These are phyloP conservation scores for Cornus controversa DNA, from an alignment of 148 eudicot species.

Conservation along the genomic window DNA sequence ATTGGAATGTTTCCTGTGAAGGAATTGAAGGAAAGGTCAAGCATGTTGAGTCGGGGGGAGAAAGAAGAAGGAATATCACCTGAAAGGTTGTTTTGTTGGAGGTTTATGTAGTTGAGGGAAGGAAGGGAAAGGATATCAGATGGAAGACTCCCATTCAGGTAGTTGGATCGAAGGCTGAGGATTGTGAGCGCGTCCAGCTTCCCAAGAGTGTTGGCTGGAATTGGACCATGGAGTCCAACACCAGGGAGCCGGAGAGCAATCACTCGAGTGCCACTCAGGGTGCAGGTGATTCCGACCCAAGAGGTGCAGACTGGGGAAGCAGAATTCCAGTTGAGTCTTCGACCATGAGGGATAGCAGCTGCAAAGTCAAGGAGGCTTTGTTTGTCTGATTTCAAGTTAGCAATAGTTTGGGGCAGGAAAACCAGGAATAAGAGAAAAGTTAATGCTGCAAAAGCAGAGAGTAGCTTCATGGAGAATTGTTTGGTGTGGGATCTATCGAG, in stretches of 20 bases:
- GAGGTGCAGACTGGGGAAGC: constrained; percentile 55
- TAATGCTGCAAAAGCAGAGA: constrained; percentile 21
- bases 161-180: constrained; percentile 79
- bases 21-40: constrained; percentile 81
- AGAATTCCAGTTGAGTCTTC: constrained; percentile 73
- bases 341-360: constrained; percentile 60
- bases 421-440: constrained; percentile 29
- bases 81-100: constrained; percentile 67
- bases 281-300: constrained; percentile 82
- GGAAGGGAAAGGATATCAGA: constrained; percentile 68
- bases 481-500: constrained; percentile 6
- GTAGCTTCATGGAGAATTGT: constrained; percentile 46
- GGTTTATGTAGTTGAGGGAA: constrained; percentile 59
- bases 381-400: constrained; percentile 63
- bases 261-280: constrained; percentile 45
- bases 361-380: constrained; percentile 78
- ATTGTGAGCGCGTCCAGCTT: constrained; percentile 49
- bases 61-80: constrained; percentile 70
- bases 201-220: constrained; percentile 69
- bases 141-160: constrained; percentile 63
- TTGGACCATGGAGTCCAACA: constrained; percentile 63
- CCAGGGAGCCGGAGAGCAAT: constrained; percentile 72
- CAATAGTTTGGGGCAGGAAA: constrained; percentile 23
- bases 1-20: constrained; percentile 65
- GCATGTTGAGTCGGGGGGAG: constrained; percentile 44